Evolutionary conservation across 2,329 filamentous ascomycete species (phyloP).

Genomic region (Trematosphaeria pertusa): DNA sequence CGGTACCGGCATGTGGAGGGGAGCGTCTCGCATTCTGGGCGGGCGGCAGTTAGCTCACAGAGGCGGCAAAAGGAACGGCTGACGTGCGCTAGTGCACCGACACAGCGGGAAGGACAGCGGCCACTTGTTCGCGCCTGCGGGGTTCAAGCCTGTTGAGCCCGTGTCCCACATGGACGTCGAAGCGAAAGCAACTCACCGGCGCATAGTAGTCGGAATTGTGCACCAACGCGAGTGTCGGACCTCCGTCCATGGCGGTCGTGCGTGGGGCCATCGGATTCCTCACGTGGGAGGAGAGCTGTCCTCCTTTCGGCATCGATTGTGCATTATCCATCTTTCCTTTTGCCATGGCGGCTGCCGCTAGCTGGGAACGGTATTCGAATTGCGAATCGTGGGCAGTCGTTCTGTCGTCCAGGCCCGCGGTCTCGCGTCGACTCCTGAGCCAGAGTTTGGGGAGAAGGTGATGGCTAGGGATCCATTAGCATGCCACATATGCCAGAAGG

Average conservation of each 20-base stretch:
- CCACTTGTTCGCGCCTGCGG: background rate
- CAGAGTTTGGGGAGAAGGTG: no score
- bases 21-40: no score
- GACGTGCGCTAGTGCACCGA: no score
- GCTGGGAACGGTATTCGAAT: background rate
- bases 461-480: no score
- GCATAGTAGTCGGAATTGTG: background rate
- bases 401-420: background rate
- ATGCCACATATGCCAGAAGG: no score
- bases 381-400: background rate
- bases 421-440: no score
- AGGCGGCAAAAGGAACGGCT: no score
- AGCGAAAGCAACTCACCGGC: constrained; percentile 5
- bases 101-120: no score
- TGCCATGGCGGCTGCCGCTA: constrained; percentile 11
- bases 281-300: background rate
- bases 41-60: no score
- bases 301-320: background rate
- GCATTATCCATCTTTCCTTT: constrained; percentile 9
- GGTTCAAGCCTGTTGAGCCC: no score
- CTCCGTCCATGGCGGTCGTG: background rate
- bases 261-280: background rate
- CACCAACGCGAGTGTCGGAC: background rate
- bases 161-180: no score
- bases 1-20: no score